phyloP scores from a whole-genome alignment of 2,329 filamentous ascomycete genomes.

The Alternaria solani region DNA sequence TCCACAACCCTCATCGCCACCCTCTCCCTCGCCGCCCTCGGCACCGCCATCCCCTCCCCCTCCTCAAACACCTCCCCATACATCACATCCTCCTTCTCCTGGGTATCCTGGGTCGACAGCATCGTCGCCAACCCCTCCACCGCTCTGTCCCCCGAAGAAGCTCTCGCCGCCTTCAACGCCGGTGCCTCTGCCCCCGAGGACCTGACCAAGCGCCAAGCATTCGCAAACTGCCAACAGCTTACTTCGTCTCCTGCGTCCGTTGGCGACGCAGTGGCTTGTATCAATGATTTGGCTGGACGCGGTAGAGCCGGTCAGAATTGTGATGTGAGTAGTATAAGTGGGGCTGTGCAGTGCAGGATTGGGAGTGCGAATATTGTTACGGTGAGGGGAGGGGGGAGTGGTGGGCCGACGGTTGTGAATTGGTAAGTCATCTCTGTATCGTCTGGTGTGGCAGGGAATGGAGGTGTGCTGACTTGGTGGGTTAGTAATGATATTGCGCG shows the following conservation, averaged over 20 bases:
- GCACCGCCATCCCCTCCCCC: background rate
- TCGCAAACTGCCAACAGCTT: background rate
- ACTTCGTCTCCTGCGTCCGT: background rate
- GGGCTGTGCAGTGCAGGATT: background rate
- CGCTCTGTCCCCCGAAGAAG: conserved; percentile 5
- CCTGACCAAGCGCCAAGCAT: background rate
- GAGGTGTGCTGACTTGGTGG: background rate
- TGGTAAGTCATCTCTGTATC: background rate
- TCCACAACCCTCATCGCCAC: background rate
- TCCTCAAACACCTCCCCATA: background rate
- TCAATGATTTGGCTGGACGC: background rate
- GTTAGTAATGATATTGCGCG: conserved; percentile 10
- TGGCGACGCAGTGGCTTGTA: background rate
- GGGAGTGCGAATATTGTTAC: conserved; percentile 5
- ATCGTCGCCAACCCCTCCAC: conserved; percentile 3
- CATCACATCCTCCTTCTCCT: conserved; percentile 13
- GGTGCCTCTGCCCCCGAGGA: background rate
- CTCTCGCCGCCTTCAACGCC: background rate
- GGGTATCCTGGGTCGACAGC: conserved; percentile 11
- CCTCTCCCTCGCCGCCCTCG: conserved; percentile 6
- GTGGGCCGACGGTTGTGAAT: conserved; percentile 4
- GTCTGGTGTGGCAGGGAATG: accelerated
- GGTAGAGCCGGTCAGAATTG: background rate
- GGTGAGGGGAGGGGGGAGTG: background rate
- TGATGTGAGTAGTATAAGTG: background rate